phyloP scores from a whole-genome alignment of 805 yeast genomes.

The Kregervanrija pseudodelftensis region DNA sequence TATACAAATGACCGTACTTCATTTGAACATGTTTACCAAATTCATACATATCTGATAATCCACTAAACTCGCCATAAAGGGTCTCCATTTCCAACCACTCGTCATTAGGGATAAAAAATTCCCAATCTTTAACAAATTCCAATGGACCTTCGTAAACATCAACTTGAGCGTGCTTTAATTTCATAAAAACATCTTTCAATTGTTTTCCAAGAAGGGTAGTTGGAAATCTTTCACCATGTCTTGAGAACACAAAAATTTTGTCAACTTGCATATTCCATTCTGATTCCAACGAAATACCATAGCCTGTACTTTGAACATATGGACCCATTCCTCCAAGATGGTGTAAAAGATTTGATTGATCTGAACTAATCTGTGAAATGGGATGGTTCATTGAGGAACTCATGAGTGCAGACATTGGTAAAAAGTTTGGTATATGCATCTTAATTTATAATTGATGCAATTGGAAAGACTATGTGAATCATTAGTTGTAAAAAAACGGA shows the following conservation, averaged over 20 bases:
- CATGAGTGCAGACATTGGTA: background rate
- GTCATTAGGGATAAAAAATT: conserved; percentile 33
- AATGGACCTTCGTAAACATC: conserved; percentile 41
- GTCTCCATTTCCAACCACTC: conserved; percentile 40
- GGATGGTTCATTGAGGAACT: conserved; percentile 1
- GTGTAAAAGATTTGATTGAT: conserved; percentile 41
- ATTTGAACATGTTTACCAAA: conserved; percentile 44
- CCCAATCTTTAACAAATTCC: conserved; percentile 46
- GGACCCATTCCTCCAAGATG: conserved; percentile 49
- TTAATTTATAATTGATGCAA: background rate
- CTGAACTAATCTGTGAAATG: conserved; percentile 13
- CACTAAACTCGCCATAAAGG: conserved; percentile 43
- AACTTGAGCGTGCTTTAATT: conserved; percentile 30
- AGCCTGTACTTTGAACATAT: conserved; percentile 43
- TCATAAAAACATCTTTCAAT: conserved; percentile 20
- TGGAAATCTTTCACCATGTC: conserved; percentile 80
- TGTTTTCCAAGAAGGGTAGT: conserved; percentile 32
- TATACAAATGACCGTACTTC: conserved; percentile 42
- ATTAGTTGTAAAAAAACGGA: too few relatives aligned
- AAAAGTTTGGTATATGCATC: background rate
- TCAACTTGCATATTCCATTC: conserved; percentile 27
- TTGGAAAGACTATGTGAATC: too few relatives aligned
- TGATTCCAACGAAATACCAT: conserved; percentile 39
- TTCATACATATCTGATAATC: conserved; percentile 39
- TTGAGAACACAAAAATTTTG: conserved; percentile 63